Evolutionary conservation across 768 basidiomycete species (phyloP).

Genomic region (Hysterangium stoloniferum): DNA sequence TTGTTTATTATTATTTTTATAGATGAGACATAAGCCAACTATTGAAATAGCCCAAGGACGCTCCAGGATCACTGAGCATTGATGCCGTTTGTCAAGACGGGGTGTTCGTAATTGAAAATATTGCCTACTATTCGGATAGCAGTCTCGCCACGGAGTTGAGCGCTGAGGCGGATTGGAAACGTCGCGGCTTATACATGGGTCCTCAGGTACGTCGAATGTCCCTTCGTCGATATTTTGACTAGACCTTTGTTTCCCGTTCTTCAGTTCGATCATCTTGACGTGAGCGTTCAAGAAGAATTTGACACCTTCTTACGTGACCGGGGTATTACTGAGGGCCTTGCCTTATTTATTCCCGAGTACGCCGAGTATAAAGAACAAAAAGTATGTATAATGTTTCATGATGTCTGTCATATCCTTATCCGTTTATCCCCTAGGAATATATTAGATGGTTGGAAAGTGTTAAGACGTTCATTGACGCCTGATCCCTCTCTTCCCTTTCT

Average conservation of each 20-base stretch:
- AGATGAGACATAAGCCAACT: background rate
- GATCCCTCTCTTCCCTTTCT: too few relatives aligned
- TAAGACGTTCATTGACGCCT: slow-evolving; percentile 68
- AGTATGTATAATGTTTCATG: slow-evolving; percentile 36
- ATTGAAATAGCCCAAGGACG: slow-evolving; percentile 12
- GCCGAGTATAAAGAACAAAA: slow-evolving; percentile 89
- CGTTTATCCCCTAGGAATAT: slow-evolving; percentile 61
- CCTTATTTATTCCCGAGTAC: slow-evolving; percentile 83
- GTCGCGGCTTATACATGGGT: slow-evolving; percentile 86
- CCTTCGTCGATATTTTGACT: background rate
- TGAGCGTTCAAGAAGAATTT: slow-evolving; percentile 82
- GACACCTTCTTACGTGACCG: slow-evolving; percentile 86
- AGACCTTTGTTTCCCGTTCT: background rate
- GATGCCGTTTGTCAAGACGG: slow-evolving; percentile 78
- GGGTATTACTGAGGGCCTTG: slow-evolving; percentile 75
- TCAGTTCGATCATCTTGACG: slow-evolving; percentile 86
- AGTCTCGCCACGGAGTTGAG: slow-evolving; percentile 68
- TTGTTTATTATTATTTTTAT: background rate
- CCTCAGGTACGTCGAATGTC: slow-evolving; percentile 50
- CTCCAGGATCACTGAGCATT: slow-evolving; percentile 63
- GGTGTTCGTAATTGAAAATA: slow-evolving; percentile 79
- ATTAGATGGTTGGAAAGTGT: slow-evolving; percentile 80
- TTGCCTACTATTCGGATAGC: slow-evolving; percentile 74
- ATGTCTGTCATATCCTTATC: slow-evolving; percentile 11
- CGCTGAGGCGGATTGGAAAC: slow-evolving; percentile 90